Evolutionary conservation across 1,139 yeast species (phyloP).

Genomic region (Zygoascus sp.): DNA sequence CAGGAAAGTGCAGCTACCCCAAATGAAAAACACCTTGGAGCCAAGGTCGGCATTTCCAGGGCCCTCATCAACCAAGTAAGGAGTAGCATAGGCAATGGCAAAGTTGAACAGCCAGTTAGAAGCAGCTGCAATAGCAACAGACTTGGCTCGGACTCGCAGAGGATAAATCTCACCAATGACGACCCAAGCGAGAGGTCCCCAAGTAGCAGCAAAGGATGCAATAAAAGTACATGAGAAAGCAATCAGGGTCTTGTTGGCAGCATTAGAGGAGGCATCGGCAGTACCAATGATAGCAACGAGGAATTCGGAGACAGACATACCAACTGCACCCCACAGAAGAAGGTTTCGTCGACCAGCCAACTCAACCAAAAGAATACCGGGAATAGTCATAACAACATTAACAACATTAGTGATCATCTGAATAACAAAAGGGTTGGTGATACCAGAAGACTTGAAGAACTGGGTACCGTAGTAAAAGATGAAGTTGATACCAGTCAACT

Average conservation of each 20-base stretch:
- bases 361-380: slow-evolving; percentile 63
- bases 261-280: slow-evolving; percentile 1
- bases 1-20: slow-evolving; percentile 41
- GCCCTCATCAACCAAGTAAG: slow-evolving; percentile 63
- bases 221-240: slow-evolving; percentile 71
- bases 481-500: slow-evolving; percentile 75
- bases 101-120: slow-evolving; percentile 74
- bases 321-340: slow-evolving; percentile 57
- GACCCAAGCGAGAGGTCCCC: slow-evolving; percentile 84
- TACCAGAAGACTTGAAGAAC: slow-evolving; percentile 70
- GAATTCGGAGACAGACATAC: slow-evolving; percentile 61
- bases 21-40: slow-evolving; percentile 62
- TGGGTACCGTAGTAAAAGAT: slow-evolving; percentile 80
- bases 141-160: slow-evolving; percentile 64
- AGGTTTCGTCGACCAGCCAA: slow-evolving; percentile 66
- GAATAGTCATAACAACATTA: slow-evolving; percentile 50
- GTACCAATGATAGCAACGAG: slow-evolving; percentile 43
- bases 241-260: slow-evolving; percentile 56
- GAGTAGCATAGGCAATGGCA: slow-evolving; percentile 62
- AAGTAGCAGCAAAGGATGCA: slow-evolving; percentile 74
- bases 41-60: slow-evolving; percentile 63
- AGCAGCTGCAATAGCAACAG: slow-evolving; percentile 67
- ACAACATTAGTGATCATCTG: slow-evolving; percentile 74
- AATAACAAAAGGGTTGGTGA: slow-evolving; percentile 59
- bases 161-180: slow-evolving; percentile 67